Evolutionary conservation across 306 rosid genomes (phyloP).

Genomic region (Medicago ruthenica): DNA sequence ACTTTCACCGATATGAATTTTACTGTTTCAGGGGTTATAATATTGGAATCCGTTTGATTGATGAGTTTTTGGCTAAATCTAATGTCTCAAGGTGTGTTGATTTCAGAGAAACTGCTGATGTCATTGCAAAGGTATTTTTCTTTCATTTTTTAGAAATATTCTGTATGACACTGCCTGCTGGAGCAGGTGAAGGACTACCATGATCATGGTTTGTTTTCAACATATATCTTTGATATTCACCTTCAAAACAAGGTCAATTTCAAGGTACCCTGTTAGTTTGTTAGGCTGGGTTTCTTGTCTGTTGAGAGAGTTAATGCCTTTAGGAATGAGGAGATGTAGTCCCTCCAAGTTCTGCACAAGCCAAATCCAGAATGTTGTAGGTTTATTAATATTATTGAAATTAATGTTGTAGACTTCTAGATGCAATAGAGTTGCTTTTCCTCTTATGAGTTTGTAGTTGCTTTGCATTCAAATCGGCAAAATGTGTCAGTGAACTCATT

Average conservation of each 20-base stretch:
- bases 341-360: not conserved
- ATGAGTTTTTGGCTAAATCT: conserved; percentile 98
- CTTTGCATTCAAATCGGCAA: not conserved
- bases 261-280: not conserved
- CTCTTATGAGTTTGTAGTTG: not conserved
- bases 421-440: not conserved
- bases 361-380: not conserved
- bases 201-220: not conserved
- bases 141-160: too few relatives aligned
- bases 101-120: conserved; percentile 95
- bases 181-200: not conserved
- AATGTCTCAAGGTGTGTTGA: conserved; percentile 92
- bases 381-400: not conserved
- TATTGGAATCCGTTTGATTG: conserved; percentile 89
- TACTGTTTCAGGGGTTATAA: conserved; percentile 82
- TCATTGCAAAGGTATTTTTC: conserved; percentile 99
- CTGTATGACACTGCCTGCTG: not conserved
- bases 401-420: not conserved
- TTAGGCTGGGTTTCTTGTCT: not conserved
- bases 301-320: not conserved
- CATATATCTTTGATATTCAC: not conserved
- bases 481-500: not conserved
- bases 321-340: too few relatives aligned
- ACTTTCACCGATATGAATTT: conserved; percentile 2
- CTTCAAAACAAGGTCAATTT: not conserved